Conservation (phyloP, 179 eudicot genomes). For the Camellia oleifera region DNA sequence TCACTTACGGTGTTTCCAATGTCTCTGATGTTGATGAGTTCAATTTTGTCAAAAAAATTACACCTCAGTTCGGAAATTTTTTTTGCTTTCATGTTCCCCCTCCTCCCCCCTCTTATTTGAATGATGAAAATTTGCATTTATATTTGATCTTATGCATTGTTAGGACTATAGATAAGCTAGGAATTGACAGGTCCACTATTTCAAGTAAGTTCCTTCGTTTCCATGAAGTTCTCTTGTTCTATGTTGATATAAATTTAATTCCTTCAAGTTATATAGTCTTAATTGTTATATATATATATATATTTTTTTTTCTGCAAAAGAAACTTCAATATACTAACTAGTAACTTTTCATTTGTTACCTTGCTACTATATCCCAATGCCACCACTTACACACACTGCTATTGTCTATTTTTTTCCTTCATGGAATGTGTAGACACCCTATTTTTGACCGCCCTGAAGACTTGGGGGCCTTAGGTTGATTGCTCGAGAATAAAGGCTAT, state of each 20-base stretch:
- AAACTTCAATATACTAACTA: background rate
- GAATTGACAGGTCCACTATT: constrained; percentile 56
- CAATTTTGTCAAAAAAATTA: constrained; percentile 52
- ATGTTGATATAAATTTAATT: background rate
- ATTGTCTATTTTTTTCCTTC: background rate
- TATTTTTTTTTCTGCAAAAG: background rate
- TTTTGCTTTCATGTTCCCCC: background rate
- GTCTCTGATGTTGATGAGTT: constrained; percentile 71
- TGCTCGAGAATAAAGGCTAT: too few species aligned
- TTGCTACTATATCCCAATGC: background rate
- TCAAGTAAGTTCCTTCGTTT: constrained; percentile 45
- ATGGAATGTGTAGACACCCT: background rate
- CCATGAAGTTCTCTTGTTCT: background rate
- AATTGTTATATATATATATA: background rate
- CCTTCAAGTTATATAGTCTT: too few species aligned
- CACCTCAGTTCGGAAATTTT: constrained; percentile 47
- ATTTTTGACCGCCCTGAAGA: too few species aligned
- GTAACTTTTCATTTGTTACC: background rate
- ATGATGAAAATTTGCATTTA: background rate
- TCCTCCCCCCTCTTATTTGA: background rate
- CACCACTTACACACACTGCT: background rate
- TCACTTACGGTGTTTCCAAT: constrained; percentile 71
- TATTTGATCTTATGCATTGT: background rate
- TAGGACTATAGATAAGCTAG: constrained; percentile 73
- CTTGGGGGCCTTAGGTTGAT: too few species aligned